Percentiles rank a stretch among this genome's conserved stretches.
Conservation (phyloP, 2,329 filamentous ascomycete genomes). For the Pestalotiopsis sp. region DNA sequence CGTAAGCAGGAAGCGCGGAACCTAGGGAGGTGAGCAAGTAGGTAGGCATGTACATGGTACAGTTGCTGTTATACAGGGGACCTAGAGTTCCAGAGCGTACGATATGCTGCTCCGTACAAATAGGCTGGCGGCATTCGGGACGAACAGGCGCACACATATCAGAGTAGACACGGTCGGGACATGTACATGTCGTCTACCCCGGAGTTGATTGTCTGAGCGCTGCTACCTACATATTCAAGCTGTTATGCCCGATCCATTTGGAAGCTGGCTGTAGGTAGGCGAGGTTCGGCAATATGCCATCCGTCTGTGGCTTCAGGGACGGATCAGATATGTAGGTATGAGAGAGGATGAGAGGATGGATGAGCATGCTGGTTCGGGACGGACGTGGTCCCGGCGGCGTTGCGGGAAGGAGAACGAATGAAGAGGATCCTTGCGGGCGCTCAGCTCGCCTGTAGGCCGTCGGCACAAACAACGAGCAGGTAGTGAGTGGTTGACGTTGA, state of each 20-base stretch:
- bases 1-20: no score
- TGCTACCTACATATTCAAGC: background rate
- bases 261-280: conserved; percentile 1
- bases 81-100: background rate
- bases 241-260: background rate
- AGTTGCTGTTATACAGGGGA: background rate
- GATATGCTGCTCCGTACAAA: background rate
- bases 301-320: conserved; percentile 5
- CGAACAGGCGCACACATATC: background rate
- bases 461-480: background rate
- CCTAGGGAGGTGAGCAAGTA: background rate
- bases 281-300: conserved; percentile 13
- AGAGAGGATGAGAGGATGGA: background rate
- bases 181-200: background rate
- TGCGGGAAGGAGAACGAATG: background rate
- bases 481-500: background rate
- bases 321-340: background rate
- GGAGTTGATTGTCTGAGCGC: background rate
- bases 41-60: background rate
- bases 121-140: conserved; percentile 14
- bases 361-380: background rate
- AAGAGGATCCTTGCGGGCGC: background rate
- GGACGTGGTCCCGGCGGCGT: background rate
- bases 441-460: background rate
- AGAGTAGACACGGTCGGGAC: background rate